These are phyloP conservation scores for Penicillium egyptiacum DNA, from an alignment of 495 filamentous ascomycete genomes.

Conservation along the genomic window DNA sequence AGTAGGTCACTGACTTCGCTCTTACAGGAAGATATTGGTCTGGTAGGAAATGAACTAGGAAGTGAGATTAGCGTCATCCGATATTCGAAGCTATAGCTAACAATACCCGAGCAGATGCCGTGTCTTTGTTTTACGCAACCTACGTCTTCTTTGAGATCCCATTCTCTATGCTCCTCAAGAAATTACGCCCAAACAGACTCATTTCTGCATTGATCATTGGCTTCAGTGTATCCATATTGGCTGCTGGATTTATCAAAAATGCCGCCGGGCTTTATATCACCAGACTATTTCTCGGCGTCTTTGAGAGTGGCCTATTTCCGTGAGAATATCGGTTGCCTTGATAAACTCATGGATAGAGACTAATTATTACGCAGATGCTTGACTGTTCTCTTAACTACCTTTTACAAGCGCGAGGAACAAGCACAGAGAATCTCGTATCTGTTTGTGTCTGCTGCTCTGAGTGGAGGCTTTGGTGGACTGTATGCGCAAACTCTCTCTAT, in stretches of 20 bases:
- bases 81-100: not conserved
- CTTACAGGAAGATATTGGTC: conserved; percentile 17
- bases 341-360: conserved; percentile 17
- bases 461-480: conserved; percentile 28
- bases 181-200: conserved; percentile 35
- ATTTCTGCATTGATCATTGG: conserved; percentile 38
- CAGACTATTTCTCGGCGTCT: conserved; percentile 33
- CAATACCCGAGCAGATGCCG: conserved; percentile 9
- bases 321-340: conserved; percentile 20
- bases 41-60: conserved; percentile 20
- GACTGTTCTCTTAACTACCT: conserved; percentile 31
- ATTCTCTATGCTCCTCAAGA: conserved; percentile 31
- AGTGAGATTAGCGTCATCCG: conserved; percentile 3
- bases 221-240: conserved; percentile 35
- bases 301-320: conserved; percentile 37
- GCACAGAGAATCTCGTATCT: conserved; percentile 21
- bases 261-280: conserved; percentile 35
- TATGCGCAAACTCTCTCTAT: not conserved
- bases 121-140: conserved; percentile 20
- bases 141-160: conserved; percentile 42
- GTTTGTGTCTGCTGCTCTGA: conserved; percentile 33
- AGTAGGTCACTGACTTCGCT: not conserved
- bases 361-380: conserved; percentile 25
- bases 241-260: conserved; percentile 29
- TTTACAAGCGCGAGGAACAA: conserved; percentile 22